Evolutionary conservation across 768 basidiomycete genomes (phyloP).

Genomic region (Russula abietina): DNA sequence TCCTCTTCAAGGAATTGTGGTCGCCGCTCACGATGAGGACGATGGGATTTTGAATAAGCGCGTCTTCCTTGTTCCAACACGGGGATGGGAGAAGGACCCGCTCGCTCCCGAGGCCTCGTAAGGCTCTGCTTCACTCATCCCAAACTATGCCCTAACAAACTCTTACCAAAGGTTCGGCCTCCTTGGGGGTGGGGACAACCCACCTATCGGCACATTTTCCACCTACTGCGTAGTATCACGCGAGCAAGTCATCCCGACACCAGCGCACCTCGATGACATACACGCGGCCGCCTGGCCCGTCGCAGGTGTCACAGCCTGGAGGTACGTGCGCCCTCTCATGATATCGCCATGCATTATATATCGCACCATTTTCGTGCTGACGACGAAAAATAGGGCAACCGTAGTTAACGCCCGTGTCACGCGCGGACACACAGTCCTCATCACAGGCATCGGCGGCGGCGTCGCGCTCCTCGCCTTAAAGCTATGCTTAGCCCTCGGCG

Average conservation of each 20-base stretch:
- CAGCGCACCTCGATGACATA: constrained; percentile 59
- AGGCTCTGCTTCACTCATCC: constrained; percentile 11
- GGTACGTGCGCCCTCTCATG: constrained; percentile 39
- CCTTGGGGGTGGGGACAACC: constrained; percentile 52
- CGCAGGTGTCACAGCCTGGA: constrained; percentile 77
- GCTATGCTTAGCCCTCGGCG: constrained; percentile 66
- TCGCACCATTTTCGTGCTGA: constrained; percentile 17
- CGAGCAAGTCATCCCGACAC: constrained; percentile 58
- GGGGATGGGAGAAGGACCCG: constrained; percentile 67
- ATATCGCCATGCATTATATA: neutral
- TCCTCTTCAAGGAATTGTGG: constrained; percentile 47
- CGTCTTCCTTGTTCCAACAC: constrained; percentile 70
- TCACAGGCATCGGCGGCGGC: constrained; percentile 80
- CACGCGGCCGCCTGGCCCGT: constrained; percentile 74
- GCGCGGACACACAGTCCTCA: constrained; percentile 64
- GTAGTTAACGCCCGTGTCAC: constrained; percentile 59
- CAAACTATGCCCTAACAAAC: neutral
- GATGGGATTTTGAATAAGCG: constrained; percentile 57
- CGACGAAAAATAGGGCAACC: constrained; percentile 44
- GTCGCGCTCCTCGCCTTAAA: constrained; percentile 76
- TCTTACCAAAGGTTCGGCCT: constrained; percentile 50
- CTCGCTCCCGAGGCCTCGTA: constrained; percentile 62
- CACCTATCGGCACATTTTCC: constrained; percentile 63
- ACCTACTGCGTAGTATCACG: constrained; percentile 72
- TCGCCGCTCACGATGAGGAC: constrained; percentile 46